phyloP scores from a whole-genome alignment of 2,329 filamentous ascomycete genomes.

The Alternaria sp. region DNA sequence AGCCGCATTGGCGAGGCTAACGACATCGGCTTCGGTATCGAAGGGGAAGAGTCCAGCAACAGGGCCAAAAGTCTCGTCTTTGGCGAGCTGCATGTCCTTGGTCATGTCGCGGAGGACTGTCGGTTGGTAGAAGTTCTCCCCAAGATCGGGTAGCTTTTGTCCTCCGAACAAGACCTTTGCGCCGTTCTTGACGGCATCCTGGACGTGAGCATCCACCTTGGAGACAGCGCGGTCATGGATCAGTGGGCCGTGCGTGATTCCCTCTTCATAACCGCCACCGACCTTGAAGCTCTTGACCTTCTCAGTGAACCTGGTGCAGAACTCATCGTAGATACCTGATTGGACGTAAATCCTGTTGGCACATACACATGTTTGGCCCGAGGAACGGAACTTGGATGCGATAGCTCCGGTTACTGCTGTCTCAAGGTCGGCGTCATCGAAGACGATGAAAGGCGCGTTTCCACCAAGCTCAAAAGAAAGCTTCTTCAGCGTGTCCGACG shows the following conservation, averaged over 20 bases:
- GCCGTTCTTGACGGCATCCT: constrained; percentile 46
- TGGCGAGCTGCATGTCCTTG: constrained; percentile 81
- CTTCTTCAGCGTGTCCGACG: constrained; percentile 83
- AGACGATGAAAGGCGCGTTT: constrained; percentile 96
- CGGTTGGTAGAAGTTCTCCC: constrained; percentile 86
- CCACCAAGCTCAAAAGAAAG: constrained; percentile 91
- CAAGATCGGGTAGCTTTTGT: constrained; percentile 75
- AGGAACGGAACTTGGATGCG: constrained; percentile 89
- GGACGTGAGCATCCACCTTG: constrained; percentile 50
- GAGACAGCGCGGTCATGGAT: constrained; percentile 79
- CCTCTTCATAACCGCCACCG: constrained; percentile 75
- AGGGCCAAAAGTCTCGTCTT: constrained; percentile 95
- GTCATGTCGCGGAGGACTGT: constrained; percentile 91
- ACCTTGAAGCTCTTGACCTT: constrained; percentile 80
- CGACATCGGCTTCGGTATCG: constrained; percentile 86
- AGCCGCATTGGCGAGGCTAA: constrained; percentile 80
- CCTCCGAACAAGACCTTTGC: constrained; percentile 60
- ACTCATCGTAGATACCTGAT: constrained; percentile 78
- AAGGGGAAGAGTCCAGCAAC: constrained; percentile 92
- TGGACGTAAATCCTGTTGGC: constrained; percentile 84
- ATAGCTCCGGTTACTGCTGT: constrained; percentile 84
- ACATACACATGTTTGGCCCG: constrained; percentile 91
- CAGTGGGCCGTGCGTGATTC: constrained; percentile 80
- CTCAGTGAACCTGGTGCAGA: constrained; percentile 72
- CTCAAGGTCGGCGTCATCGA: constrained; percentile 92